phyloP scores from a whole-genome alignment of 2,329 filamentous ascomycete species.

The Alternaria metachromatica region DNA sequence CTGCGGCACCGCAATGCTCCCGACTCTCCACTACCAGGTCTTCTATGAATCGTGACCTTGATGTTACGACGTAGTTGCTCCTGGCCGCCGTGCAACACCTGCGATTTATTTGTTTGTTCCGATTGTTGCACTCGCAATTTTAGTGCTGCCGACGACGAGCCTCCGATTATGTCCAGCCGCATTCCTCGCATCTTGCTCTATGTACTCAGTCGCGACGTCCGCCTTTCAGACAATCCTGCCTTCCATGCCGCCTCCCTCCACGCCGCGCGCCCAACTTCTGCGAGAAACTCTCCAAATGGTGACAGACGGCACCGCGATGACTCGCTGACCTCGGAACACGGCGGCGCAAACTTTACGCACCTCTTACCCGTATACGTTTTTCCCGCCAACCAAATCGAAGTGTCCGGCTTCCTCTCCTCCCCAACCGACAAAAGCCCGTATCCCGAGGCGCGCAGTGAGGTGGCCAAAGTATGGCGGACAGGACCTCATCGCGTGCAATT shows the following conservation, averaged over 20 bases:
- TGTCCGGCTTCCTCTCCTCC: constrained; percentile 71
- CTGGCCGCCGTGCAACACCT: constrained; percentile 39
- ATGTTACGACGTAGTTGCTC: constrained; percentile 43
- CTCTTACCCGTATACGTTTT: constrained; percentile 73
- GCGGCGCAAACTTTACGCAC: constrained; percentile 54
- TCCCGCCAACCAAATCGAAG: constrained; percentile 72
- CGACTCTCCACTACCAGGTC: constrained; percentile 14
- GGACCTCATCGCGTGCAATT: constrained; percentile 76
- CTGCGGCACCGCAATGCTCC: constrained; percentile 29
- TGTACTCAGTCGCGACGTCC: constrained; percentile 74
- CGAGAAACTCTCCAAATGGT: constrained; percentile 7
- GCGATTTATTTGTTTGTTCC: constrained; percentile 33
- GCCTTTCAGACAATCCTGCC: constrained; percentile 76
- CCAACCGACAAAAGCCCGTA: constrained; percentile 62
- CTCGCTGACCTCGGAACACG: constrained; percentile 31
- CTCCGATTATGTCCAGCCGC: constrained; percentile 28
- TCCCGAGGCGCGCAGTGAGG: constrained; percentile 69
- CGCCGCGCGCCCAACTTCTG: constrained; percentile 12
- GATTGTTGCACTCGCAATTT: constrained; percentile 28
- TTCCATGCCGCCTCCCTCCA: constrained; percentile 62
- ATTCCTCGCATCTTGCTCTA: constrained; percentile 67
- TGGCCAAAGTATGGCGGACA: constrained; percentile 74
- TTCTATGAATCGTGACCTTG: constrained; percentile 26
- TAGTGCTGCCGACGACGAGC: constrained; percentile 14
- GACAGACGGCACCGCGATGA: constrained; percentile 49